phyloP scores from a whole-genome alignment of 1,284 basidiomycete genomes.

The Malassezia restricta region DNA sequence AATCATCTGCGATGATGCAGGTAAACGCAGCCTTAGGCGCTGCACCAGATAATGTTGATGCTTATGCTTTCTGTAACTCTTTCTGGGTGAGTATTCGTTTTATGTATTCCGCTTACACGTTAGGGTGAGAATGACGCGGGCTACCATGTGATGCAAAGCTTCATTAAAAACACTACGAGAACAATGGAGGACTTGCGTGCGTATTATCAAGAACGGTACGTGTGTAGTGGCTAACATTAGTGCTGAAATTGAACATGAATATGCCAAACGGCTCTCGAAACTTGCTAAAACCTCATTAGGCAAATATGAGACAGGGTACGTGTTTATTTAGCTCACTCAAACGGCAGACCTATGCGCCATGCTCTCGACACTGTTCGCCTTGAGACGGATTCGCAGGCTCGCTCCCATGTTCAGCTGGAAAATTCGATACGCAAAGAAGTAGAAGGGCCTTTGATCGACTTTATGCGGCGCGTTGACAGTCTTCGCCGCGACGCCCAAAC shows the following conservation, averaged over 20 bases:
- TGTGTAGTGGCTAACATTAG: conserved; percentile 47
- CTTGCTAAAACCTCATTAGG: conserved; percentile 68
- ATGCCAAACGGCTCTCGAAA: conserved; percentile 72
- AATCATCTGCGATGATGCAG: no score
- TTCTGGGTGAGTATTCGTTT: conserved; percentile 58
- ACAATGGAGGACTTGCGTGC: conserved; percentile 75
- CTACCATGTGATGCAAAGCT: conserved; percentile 74
- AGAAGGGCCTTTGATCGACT: conserved; percentile 51
- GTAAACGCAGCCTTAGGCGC: not conserved
- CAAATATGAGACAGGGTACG: conserved; percentile 75
- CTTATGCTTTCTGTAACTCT: conserved; percentile 76
- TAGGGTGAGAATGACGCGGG: conserved; percentile 56
- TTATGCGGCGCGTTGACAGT: conserved; percentile 26
- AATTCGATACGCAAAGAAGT: conserved; percentile 66
- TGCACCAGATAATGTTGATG: not conserved
- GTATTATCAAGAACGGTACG: conserved; percentile 70
- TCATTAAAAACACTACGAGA: conserved; percentile 70
- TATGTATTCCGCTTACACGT: not conserved
- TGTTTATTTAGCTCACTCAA: not conserved
- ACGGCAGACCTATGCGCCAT: conserved; percentile 60
- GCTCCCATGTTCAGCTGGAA: conserved; percentile 59
- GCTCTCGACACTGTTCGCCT: conserved; percentile 64
- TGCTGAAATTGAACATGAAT: conserved; percentile 81
- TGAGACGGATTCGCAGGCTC: conserved; percentile 73
- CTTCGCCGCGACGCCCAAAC: conserved; percentile 24